phyloP scores from a whole-genome alignment of 768 basidiomycete genomes.

The Tricholoma flavovirens region DNA sequence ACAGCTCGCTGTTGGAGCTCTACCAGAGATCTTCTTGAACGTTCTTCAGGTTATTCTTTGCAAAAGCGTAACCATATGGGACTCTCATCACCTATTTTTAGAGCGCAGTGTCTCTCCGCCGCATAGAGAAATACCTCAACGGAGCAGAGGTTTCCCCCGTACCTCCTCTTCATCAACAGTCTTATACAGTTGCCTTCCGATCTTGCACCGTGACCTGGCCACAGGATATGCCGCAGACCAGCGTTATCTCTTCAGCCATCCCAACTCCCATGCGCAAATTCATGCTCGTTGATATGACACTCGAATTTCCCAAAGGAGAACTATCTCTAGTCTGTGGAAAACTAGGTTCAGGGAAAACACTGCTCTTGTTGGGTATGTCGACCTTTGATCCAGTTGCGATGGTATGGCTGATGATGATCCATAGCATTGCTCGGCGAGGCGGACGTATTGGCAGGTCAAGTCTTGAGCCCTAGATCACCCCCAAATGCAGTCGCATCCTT shows the following conservation, averaged over 20 bases:
- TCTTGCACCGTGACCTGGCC: slow-evolving; percentile 92
- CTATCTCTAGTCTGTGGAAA: slow-evolving; percentile 85
- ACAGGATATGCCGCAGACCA: slow-evolving; percentile 51
- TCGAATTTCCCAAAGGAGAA: slow-evolving; percentile 75
- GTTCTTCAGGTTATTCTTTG: slow-evolving; percentile 58
- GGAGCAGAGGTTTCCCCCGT: slow-evolving; percentile 66
- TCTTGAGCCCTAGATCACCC: slow-evolving; percentile 79
- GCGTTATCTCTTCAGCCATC: slow-evolving; percentile 46
- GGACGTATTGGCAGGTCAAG: slow-evolving; percentile 75
- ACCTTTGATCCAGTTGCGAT: background rate
- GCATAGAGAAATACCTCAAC: slow-evolving; percentile 86
- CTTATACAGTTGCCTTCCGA: slow-evolving; percentile 65
- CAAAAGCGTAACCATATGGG: no score
- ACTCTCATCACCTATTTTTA: slow-evolving; percentile 15
- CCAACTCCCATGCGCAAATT: slow-evolving; percentile 79
- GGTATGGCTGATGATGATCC: slow-evolving; percentile 1
- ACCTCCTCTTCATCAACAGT: slow-evolving; percentile 46
- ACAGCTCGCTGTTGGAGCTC: slow-evolving; percentile 80
- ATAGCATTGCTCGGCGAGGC: slow-evolving; percentile 82
- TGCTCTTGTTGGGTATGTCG: slow-evolving; percentile 60
- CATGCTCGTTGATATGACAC: slow-evolving; percentile 67
- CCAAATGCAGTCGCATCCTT: slow-evolving; percentile 71
- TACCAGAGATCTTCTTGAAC: slow-evolving; percentile 90
- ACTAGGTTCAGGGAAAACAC: slow-evolving; percentile 83
- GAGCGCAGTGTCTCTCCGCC: slow-evolving; percentile 79